phyloP scores from a whole-genome alignment of 371 early-diverging fungal species.

The Blastocladiella emersonii region DNA sequence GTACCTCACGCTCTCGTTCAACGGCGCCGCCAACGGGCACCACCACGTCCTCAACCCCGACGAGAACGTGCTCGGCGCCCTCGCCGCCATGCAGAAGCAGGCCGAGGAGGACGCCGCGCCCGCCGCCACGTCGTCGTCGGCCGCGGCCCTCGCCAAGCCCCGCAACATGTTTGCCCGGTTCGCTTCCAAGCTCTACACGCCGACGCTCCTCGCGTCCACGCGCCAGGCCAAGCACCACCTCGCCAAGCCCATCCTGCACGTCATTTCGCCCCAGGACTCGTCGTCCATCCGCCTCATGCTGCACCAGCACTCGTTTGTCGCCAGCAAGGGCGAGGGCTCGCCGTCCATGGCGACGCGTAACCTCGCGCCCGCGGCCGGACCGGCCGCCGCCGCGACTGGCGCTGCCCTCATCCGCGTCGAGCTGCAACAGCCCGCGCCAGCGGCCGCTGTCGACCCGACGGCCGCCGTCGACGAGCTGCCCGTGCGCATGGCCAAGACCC shows the following conservation, averaged over 20 bases:
- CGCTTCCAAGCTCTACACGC: constrained; percentile 5
- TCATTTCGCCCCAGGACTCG: constrained; percentile 1
- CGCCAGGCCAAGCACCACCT: background rate
- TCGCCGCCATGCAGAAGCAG: background rate
- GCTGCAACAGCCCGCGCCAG: too few species aligned
- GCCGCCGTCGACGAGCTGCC: background rate
- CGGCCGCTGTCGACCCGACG: background rate
- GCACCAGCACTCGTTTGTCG: background rate
- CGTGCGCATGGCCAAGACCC: constrained; percentile 4
- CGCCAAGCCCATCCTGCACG: constrained; percentile 4
- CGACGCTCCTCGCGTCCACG: background rate
- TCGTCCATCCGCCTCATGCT: background rate
- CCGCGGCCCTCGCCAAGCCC: background rate
- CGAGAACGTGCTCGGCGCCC: background rate
- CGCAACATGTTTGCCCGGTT: background rate
- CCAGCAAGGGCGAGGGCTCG: background rate
- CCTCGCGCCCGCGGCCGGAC: background rate
- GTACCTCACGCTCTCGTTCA: constrained; percentile 1
- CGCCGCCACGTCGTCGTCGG: background rate
- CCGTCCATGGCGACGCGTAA: background rate
- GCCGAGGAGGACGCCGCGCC: background rate
- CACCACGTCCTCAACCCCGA: constrained; percentile 1
- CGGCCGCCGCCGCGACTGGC: background rate
- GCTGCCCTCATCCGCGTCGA: background rate
- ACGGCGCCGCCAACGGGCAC: background rate